Conservation (phyloP, 2,329 filamentous ascomycete species). For the Colletotrichum salicis region DNA sequence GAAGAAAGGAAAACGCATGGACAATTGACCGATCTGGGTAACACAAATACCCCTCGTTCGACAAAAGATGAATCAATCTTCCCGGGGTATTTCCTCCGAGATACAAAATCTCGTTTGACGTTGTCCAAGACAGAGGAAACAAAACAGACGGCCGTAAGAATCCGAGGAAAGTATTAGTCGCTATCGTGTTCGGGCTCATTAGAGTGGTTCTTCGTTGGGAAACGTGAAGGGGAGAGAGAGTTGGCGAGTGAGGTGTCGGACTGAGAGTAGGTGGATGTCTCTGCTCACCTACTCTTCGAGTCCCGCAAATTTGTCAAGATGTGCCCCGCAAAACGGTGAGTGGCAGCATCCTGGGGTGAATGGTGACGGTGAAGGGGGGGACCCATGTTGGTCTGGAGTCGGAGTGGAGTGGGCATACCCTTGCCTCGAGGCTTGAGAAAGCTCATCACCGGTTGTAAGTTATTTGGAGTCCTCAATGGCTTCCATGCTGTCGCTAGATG, state of each 20-base stretch:
- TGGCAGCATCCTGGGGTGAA: neutral
- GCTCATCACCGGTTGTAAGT: neutral
- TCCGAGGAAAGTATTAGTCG: neutral
- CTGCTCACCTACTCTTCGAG: neutral
- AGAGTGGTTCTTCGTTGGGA: neutral
- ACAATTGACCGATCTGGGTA: neutral
- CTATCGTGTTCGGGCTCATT: neutral
- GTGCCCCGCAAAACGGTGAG: neutral
- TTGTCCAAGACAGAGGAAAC: neutral
- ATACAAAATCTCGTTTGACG: neutral
- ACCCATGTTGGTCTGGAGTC: neutral
- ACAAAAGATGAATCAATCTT: neutral
- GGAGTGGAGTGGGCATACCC: neutral
- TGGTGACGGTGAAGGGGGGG: neutral
- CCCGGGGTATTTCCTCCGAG: neutral
- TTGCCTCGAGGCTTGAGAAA: neutral
- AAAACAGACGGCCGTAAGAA: neutral
- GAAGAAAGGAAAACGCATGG: neutral
- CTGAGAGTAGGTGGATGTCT: neutral
- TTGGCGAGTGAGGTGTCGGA: neutral
- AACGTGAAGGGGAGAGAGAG: neutral
- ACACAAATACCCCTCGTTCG: neutral
- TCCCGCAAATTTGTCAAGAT: neutral
- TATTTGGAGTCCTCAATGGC: slow-evolving; percentile 17
- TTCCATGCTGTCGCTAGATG: neutral